Evolutionary conservation across 495 filamentous ascomycete species (phyloP), one percentile per base, ranked within the genome.

Genomic region (Ascodesmis nigricans): DNA sequence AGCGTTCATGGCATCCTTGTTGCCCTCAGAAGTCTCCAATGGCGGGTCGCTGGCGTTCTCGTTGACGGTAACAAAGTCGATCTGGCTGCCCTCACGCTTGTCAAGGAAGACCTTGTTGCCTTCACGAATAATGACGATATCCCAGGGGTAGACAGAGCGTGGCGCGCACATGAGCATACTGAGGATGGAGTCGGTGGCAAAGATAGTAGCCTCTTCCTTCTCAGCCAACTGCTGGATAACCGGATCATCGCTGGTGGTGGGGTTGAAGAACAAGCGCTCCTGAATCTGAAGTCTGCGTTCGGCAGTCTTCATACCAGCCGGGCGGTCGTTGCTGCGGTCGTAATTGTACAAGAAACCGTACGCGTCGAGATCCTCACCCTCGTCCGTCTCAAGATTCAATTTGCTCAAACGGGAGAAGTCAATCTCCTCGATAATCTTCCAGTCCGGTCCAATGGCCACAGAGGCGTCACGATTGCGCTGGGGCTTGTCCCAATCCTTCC

Each of bases 121-220:
- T 53, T 84, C 77, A 46, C 74, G 68, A 33, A 75, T 58, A 42
- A 97, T 84, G 51, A 97, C 75, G 39, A 97, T 72, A 57, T 97
- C 87, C 87, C 87, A 97, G 8, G 82, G 79, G 65, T 93, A 92
- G 29, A 97, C 78, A 23, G 78, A 87, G 36, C 87, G 73, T 24
- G 90, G 76, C 13, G 87, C 72, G 57, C 90, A 95, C 87, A 97
- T 97, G 45, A 97, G 73, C 84, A 93, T 93, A 36, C 82, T 92
- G 33, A 97, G 68, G 48, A 95, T 83, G 56, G 74, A 90, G 54
- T 93, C 79, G 7, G 84, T 91, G 38, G 90, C 82, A 53, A 97
- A 97, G 46, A 97, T 80, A 42, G 81, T 91, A 10, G 84, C 87
- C 55, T 91, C 81, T 50, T 92, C 73, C 67, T 90, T 91, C 45